These are phyloP conservation scores for Melampsora larici-populina DNA, from an alignment of 1,284 basidiomycete genomes.

Conservation along the genomic window DNA sequence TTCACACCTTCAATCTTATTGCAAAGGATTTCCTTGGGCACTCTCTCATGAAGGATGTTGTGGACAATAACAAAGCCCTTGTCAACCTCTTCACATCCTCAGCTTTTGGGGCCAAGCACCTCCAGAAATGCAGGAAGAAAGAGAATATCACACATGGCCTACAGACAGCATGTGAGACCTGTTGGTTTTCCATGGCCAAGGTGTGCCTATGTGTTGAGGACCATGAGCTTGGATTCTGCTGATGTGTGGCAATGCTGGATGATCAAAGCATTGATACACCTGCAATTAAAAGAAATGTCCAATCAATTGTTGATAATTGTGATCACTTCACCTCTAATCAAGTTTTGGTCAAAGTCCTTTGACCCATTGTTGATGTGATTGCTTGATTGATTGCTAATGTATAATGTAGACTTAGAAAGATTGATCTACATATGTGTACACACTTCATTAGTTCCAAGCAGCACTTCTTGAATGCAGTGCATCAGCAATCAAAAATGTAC, in stretches of 20 bases:
- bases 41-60: background rate
- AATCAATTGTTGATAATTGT: background rate
- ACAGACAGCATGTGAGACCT: no score
- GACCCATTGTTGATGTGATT: no score
- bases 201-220: slow-evolving; percentile 12
- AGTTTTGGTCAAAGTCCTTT: background rate
- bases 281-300: background rate
- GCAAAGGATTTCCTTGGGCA: slow-evolving; percentile 3
- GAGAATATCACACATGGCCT: background rate
- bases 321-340: no score
- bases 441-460: no score
- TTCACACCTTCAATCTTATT: no score
- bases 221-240: slow-evolving; percentile 5
- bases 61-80: slow-evolving; percentile 9
- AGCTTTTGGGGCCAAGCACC: slow-evolving; percentile 11
- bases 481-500: no score
- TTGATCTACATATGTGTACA: no score
- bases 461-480: no score
- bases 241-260: background rate
- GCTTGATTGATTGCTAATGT: no score
- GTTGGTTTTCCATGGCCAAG: slow-evolving; percentile 15
- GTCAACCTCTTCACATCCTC: slow-evolving; percentile 31
- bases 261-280: slow-evolving; percentile 14
- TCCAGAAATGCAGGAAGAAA: slow-evolving; percentile 6
- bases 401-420: no score